A percentile compares a stretch with the other conserved stretches of the same genome.
These are phyloP conservation scores for Botryotinia convoluta DNA, from an alignment of 2,329 filamentous ascomycete species.

Conservation along the genomic window DNA sequence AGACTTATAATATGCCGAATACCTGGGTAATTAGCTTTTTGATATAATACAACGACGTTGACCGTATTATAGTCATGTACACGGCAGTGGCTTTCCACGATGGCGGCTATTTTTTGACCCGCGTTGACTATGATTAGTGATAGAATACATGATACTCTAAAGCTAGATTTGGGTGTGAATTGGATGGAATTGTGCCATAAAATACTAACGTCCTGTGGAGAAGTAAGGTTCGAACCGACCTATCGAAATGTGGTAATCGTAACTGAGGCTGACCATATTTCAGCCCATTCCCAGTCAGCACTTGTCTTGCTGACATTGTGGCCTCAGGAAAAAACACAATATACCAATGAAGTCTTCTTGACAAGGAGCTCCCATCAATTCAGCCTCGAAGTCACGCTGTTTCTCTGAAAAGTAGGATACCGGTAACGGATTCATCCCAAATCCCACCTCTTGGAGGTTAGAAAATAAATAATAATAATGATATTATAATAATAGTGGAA, in stretches of 20 bases:
- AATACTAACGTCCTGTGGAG: not conserved
- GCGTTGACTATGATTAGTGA: not conserved
- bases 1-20: not conserved
- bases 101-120: not conserved
- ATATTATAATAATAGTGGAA: too few species aligned
- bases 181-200: not conserved
- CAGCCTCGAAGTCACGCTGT: too few species aligned
- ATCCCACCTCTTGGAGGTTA: too few species aligned
- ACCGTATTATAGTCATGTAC: not conserved
- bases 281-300: not conserved
- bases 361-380: not conserved
- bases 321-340: not conserved
- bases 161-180: not conserved
- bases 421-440: not conserved
- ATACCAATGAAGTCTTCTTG: not conserved
- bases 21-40: not conserved
- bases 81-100: not conserved
- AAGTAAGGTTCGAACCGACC: not conserved
- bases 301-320: not conserved
- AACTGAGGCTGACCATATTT: not conserved
- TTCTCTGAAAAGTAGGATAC: not conserved
- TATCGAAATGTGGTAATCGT: not conserved
- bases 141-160: not conserved
- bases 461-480: too few species aligned
- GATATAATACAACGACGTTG: not conserved